Conservation (phyloP, 306 rosid species). For the Mucuna pruriens region DNA sequence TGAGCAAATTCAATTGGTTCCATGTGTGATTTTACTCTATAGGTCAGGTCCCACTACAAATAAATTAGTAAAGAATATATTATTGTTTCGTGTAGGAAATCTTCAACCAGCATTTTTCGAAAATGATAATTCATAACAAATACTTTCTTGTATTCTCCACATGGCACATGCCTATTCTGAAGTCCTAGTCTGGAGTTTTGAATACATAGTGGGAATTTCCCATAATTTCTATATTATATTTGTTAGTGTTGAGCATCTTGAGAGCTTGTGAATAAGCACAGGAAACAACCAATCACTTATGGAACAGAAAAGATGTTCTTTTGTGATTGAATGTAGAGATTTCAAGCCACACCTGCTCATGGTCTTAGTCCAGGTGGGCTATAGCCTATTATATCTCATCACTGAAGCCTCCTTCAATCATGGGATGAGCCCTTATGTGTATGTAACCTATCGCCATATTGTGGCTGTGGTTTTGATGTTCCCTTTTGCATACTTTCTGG, state of each 20-base stretch:
- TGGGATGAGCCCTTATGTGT: constrained; percentile 88
- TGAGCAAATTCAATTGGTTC: not conserved
- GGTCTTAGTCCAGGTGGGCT: constrained; percentile 57
- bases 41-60: not conserved
- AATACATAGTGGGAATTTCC: constrained; percentile 21
- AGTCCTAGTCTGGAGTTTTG: not conserved
- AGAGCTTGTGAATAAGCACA: not conserved
- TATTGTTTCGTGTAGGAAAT: not conserved
- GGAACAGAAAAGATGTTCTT: constrained; percentile 29
- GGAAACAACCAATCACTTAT: constrained; percentile 3
- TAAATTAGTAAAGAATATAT: not conserved
- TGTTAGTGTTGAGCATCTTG: not conserved
- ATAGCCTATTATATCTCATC: constrained; percentile 62
- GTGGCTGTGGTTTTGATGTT: constrained; percentile 55
- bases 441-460: constrained; percentile 71
- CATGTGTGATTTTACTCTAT: not conserved
- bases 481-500: constrained; percentile 81
- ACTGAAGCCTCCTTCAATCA: constrained; percentile 82
- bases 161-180: not conserved
- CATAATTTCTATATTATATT: constrained; percentile 33
- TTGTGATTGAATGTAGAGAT: constrained; percentile 35
- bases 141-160: not conserved
- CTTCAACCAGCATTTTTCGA: not conserved
- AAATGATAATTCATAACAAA: constrained; percentile 1
- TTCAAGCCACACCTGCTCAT: constrained; percentile 79